Conservation (phyloP, 2,329 filamentous ascomycete species). For the Pestalotiopsis fici region DNA sequence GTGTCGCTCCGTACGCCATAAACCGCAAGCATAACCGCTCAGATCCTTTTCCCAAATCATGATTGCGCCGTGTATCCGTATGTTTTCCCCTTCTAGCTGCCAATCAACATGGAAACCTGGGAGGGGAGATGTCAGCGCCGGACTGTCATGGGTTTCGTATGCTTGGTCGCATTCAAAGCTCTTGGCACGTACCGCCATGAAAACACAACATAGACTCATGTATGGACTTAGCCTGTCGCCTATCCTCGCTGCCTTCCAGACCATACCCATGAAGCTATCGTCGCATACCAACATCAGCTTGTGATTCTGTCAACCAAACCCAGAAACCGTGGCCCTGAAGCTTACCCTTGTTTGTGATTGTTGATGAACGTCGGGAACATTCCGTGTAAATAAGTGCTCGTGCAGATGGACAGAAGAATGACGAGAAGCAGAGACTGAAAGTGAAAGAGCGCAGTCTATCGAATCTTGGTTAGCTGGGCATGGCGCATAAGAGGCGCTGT, state of each 20-base stretch:
- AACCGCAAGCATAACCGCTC: background rate
- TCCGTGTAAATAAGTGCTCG: conserved; percentile 89
- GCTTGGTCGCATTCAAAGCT: background rate
- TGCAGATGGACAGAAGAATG: conserved; percentile 93
- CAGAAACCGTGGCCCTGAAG: background rate
- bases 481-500: background rate
- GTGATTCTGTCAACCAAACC: background rate
- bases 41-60: background rate
- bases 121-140: background rate
- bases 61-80: background rate
- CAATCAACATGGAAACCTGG: conserved; percentile 30
- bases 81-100: conserved; percentile 22
- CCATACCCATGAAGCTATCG: conserved; percentile 73
- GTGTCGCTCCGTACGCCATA: background rate
- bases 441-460: conserved; percentile 93
- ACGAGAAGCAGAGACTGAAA: conserved; percentile 96
- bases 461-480: conserved; percentile 1
- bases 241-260: conserved; percentile 94
- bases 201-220: conserved; percentile 87
- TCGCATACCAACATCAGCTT: background rate
- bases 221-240: conserved; percentile 94
- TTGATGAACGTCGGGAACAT: conserved; percentile 90
- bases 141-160: background rate
- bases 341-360: conserved; percentile 86
- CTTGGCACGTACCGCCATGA: conserved; percentile 76